A percentile compares a stretch with the other conserved stretches of the same genome.
Conservation (phyloP, 2,329 filamentous ascomycete genomes). For the Monosporascus sp. region DNA sequence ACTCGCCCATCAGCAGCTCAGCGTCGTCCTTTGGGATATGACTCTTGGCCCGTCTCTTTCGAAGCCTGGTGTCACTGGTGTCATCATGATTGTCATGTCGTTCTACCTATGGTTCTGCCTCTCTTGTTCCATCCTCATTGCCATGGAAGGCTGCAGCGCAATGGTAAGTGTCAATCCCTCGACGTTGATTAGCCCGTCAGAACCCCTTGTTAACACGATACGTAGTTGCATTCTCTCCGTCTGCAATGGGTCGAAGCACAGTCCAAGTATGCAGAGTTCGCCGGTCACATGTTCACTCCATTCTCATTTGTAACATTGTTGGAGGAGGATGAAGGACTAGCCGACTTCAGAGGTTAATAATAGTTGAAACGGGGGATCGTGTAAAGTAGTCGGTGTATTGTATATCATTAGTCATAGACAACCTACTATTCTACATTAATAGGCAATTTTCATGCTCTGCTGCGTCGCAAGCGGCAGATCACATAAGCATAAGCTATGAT, state of each 20-base stretch:
- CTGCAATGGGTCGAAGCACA: slow-evolving; percentile 82
- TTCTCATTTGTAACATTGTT: slow-evolving; percentile 70
- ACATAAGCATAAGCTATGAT: too few species aligned
- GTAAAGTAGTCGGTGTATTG: slow-evolving; percentile 3
- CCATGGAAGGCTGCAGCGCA: slow-evolving; percentile 78
- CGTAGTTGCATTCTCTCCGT: slow-evolving; percentile 62
- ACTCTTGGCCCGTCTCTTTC: slow-evolving; percentile 75
- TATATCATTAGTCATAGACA: background rate
- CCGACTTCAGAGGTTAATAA: slow-evolving; percentile 29
- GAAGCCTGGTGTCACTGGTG: slow-evolving; percentile 60
- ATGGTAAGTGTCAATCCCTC: slow-evolving; percentile 42
- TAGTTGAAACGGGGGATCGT: slow-evolving; percentile 4
- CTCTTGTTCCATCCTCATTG: slow-evolving; percentile 67
- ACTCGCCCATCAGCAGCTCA: slow-evolving; percentile 95
- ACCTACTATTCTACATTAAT: too few species aligned
- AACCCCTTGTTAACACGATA: slow-evolving; percentile 8
- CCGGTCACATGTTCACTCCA: slow-evolving; percentile 69
- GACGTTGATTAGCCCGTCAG: background rate
- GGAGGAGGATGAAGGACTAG: slow-evolving; percentile 56
- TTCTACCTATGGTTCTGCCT: slow-evolving; percentile 91
- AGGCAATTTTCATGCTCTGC: too few species aligned
- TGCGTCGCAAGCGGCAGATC: too few species aligned
- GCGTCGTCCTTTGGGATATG: slow-evolving; percentile 94
- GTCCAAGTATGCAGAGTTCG: slow-evolving; percentile 79
- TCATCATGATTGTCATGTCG: slow-evolving; percentile 73